phyloP scores from a whole-genome alignment of 441 rosid species.

The Croton laevigatus region DNA sequence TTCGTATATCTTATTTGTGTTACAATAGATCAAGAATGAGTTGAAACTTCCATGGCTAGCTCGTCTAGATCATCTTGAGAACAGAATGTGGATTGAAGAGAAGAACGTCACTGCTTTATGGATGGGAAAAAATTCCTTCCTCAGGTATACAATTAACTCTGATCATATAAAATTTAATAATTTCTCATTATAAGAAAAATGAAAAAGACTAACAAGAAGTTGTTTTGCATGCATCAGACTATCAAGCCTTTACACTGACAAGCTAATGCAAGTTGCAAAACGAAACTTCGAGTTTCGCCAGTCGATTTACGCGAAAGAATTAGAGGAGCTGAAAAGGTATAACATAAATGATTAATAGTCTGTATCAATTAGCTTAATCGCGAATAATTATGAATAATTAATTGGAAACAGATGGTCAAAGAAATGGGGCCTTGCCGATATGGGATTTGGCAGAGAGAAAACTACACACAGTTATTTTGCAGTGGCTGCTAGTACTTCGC shows the following conservation, averaged over 20 bases:
- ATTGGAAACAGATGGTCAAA: slow-evolving; percentile 46
- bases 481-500: slow-evolving; percentile 30
- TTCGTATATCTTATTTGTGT: no score
- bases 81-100: slow-evolving; percentile 61
- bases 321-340: slow-evolving; percentile 49
- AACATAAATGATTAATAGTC: background rate
- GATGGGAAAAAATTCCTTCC: slow-evolving; percentile 43
- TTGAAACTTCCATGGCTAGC: slow-evolving; percentile 53
- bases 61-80: slow-evolving; percentile 54
- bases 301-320: slow-evolving; percentile 43
- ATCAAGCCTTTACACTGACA: slow-evolving; percentile 26
- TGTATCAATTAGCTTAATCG: no score
- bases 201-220: background rate
- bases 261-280: slow-evolving; percentile 41
- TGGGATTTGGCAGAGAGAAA: slow-evolving; percentile 71
- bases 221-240: slow-evolving; percentile 29
- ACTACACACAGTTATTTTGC: slow-evolving; percentile 61
- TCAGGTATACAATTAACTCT: slow-evolving; percentile 29
- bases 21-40: slow-evolving; percentile 44
- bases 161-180: background rate
- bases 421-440: slow-evolving; percentile 42
- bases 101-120: slow-evolving; percentile 35
- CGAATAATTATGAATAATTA: background rate
- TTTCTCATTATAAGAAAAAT: background rate
- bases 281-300: slow-evolving; percentile 40